Percentiles rank a stretch among this genome's conserved stretches.
These are phyloP conservation scores for Boletus fagicola DNA, from an alignment of 768 basidiomycete species.

Conservation along the genomic window DNA sequence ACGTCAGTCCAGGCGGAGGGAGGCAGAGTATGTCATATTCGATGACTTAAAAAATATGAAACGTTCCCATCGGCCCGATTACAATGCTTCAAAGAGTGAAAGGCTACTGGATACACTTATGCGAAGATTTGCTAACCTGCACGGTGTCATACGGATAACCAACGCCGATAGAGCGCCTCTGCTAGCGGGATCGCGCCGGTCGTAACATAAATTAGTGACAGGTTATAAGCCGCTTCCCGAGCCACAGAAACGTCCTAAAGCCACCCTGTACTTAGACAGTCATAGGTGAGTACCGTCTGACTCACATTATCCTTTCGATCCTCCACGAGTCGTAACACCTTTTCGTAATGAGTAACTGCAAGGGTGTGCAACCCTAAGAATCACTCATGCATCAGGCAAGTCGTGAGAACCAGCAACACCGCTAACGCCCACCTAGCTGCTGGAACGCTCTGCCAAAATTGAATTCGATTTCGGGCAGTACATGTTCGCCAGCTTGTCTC, in stretches of 20 bases:
- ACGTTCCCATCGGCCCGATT: not conserved
- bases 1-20: not conserved
- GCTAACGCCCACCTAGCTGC: not conserved
- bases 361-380: constrained; percentile 81
- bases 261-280: not conserved
- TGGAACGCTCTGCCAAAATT: constrained; percentile 74
- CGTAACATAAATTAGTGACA: constrained; percentile 75
- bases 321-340: constrained; percentile 63
- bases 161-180: constrained; percentile 65
- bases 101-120: not conserved
- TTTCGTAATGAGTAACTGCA: constrained; percentile 83
- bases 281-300: not conserved
- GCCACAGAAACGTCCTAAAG: constrained; percentile 11
- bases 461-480: constrained; percentile 77
- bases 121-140: not conserved
- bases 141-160: constrained; percentile 71
- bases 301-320: constrained; percentile 31
- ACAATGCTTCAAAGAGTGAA: not conserved
- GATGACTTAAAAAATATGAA: not conserved
- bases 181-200: constrained; percentile 75
- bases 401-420: not conserved
- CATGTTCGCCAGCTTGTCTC: constrained; percentile 36
- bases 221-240: constrained; percentile 42
- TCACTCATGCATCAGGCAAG: constrained; percentile 28
- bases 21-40: not conserved